Conservation (phyloP, 805 yeast genomes). For the Candida corydali region DNA sequence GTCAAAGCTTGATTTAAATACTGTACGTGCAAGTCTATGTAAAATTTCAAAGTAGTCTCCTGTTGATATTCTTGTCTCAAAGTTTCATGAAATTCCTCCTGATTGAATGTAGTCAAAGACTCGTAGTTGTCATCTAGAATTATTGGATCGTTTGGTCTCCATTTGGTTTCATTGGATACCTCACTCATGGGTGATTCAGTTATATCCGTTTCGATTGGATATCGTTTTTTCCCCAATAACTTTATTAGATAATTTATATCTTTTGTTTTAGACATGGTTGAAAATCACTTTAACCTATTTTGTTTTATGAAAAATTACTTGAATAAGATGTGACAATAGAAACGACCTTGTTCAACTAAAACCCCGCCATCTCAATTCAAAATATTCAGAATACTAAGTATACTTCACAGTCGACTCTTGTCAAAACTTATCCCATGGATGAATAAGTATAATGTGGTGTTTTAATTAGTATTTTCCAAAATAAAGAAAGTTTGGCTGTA, state of each 20-base stretch:
- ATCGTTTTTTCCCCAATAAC: slow-evolving; percentile 3
- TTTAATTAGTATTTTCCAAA: no score
- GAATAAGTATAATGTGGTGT: no score
- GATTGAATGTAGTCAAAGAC: slow-evolving; percentile 35
- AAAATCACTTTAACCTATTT: neutral
- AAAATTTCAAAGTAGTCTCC: slow-evolving; percentile 8
- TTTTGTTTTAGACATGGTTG: neutral
- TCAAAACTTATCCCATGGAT: no score
- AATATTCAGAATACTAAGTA: no score
- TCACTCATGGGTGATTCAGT: neutral
- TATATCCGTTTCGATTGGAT: slow-evolving; percentile 3
- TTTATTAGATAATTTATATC: slow-evolving; percentile 3
- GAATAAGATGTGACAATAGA: slow-evolving; percentile 5
- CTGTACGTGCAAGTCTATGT: slow-evolving; percentile 33
- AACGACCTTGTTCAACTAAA: no score
- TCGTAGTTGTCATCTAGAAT: slow-evolving; percentile 17
- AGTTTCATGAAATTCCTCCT: slow-evolving; percentile 25
- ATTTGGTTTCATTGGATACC: neutral
- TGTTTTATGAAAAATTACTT: slow-evolving; percentile 1
- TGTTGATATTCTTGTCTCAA: slow-evolving; percentile 14
- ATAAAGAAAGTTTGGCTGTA: no score
- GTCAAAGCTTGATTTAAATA: slow-evolving; percentile 41
- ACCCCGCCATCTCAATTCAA: no score
- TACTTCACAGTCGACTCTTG: no score
- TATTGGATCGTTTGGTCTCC: slow-evolving; percentile 3